These are phyloP conservation scores for Globisporangium carolinianum DNA, from an alignment of 352 stramenopile species.

Conservation along the genomic window DNA sequence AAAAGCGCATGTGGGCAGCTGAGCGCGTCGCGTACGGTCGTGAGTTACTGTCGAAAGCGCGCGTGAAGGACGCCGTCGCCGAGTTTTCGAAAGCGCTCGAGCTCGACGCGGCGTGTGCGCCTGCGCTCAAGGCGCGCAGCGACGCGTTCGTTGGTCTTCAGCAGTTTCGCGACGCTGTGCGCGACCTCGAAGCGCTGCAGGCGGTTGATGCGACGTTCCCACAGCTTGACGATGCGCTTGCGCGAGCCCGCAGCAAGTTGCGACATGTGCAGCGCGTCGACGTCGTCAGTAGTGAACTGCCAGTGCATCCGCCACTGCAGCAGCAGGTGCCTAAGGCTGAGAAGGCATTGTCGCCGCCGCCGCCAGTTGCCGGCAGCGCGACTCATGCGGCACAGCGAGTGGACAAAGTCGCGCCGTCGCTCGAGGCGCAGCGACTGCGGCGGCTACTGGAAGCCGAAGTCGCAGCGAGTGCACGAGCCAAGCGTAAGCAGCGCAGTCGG, in stretches of 20 bases:
- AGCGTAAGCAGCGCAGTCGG: neutral
- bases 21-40: slow-evolving; percentile 22
- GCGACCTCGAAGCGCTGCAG: slow-evolving; percentile 24
- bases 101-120: slow-evolving; percentile 20
- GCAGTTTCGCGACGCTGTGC: slow-evolving; percentile 28
- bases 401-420: neutral
- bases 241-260: slow-evolving; percentile 14
- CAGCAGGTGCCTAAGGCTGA: neutral
- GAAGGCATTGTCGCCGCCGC: neutral
- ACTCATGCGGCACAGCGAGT: neutral
- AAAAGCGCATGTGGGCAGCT: slow-evolving; percentile 31
- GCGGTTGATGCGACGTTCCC: slow-evolving; percentile 15
- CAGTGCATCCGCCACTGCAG: neutral
- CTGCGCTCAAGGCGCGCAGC: slow-evolving; percentile 17
- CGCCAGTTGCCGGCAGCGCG: too few species aligned
- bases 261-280: slow-evolving; percentile 17
- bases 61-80: slow-evolving; percentile 20
- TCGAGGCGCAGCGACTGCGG: slow-evolving; percentile 1
- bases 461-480: neutral
- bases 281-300: neutral
- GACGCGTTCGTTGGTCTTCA: slow-evolving; percentile 16
- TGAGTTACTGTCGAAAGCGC: slow-evolving; percentile 17
- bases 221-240: slow-evolving; percentile 10
- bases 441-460: neutral
- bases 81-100: slow-evolving; percentile 34